Evolutionary conservation across 148 eudicot genomes (phyloP).

Genomic region (Linanthus parryae): DNA sequence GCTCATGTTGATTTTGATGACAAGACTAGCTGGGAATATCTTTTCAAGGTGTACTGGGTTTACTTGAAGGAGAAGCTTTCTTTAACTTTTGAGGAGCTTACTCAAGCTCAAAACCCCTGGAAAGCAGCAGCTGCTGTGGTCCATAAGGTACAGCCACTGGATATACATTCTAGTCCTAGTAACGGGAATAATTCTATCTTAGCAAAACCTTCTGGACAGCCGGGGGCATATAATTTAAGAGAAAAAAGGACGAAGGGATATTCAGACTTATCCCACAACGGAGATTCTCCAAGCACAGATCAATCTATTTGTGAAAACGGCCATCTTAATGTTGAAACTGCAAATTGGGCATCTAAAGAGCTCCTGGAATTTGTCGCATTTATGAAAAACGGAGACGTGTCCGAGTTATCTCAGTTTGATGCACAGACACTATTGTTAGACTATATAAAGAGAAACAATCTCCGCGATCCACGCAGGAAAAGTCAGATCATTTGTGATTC

Average conservation of each 20-base stretch:
- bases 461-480: conserved; percentile 74
- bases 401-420: conserved; percentile 67
- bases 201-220: conserved; percentile 9
- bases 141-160: conserved; percentile 13
- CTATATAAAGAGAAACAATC: conserved; percentile 74
- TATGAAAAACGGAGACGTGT: conserved; percentile 79
- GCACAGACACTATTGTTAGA: conserved; percentile 81
- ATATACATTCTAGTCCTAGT: conserved; percentile 8
- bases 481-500: conserved; percentile 83
- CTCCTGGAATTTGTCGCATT: conserved; percentile 80
- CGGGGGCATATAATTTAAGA: conserved; percentile 41
- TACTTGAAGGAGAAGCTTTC: conserved; percentile 64
- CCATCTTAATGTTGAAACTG: conserved; percentile 15
- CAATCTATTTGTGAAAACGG: conserved; percentile 20
- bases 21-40: conserved; percentile 88
- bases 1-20: conserved; percentile 95
- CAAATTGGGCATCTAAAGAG: conserved; percentile 81
- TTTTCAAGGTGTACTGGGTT: conserved; percentile 89
- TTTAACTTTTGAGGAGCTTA: conserved; percentile 61
- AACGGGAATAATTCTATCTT: conserved; percentile 18
- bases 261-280: conserved; percentile 14
- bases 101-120: conserved; percentile 66
- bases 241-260: conserved; percentile 43
- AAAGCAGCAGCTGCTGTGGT: conserved; percentile 24
- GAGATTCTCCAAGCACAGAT: conserved; percentile 18